A percentile compares a stretch with the other conserved stretches of the same genome.
phyloP scores from a whole-genome alignment of 352 stramenopile genomes.

The Ophiocytium majus region DNA sequence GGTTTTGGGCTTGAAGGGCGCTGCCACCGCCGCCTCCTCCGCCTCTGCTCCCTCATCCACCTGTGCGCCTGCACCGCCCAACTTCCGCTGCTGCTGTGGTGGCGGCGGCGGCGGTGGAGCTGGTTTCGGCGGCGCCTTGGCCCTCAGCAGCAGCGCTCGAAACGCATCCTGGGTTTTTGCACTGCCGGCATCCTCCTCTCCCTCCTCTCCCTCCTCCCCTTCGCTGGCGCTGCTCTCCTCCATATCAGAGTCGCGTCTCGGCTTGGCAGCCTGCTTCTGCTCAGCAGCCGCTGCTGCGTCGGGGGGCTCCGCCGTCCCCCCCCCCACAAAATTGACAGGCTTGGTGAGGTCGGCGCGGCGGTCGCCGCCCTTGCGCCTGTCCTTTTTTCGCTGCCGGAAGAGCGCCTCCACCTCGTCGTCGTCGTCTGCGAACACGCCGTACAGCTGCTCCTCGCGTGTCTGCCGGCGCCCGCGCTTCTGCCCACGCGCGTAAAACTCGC shows the following conservation, averaged over 20 bases:
- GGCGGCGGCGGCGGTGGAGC: neutral
- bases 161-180: conserved; percentile 29
- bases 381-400: conserved; percentile 17
- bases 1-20: neutral
- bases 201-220: neutral
- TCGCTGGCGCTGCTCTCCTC: neutral
- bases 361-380: conserved; percentile 27
- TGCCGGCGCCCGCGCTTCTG: conserved; percentile 31
- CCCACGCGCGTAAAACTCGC: conserved; percentile 37
- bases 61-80: no score
- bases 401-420: conserved; percentile 30
- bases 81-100: no score
- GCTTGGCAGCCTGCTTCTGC: neutral
- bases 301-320: neutral
- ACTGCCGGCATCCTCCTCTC: neutral
- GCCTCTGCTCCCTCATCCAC: no score
- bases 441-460: conserved; percentile 40
- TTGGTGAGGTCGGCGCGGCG: conserved; percentile 36
- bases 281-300: neutral
- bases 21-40: neutral
- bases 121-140: neutral
- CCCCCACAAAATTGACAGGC: conserved; percentile 39
- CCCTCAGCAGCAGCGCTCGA: conserved; percentile 24
- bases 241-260: no score
- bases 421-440: conserved; percentile 44